Percentiles rank a stretch among this genome's conserved stretches.
phyloP scores from a whole-genome alignment of 1,284 basidiomycete genomes.

The Malassezia vespertilionis region DNA sequence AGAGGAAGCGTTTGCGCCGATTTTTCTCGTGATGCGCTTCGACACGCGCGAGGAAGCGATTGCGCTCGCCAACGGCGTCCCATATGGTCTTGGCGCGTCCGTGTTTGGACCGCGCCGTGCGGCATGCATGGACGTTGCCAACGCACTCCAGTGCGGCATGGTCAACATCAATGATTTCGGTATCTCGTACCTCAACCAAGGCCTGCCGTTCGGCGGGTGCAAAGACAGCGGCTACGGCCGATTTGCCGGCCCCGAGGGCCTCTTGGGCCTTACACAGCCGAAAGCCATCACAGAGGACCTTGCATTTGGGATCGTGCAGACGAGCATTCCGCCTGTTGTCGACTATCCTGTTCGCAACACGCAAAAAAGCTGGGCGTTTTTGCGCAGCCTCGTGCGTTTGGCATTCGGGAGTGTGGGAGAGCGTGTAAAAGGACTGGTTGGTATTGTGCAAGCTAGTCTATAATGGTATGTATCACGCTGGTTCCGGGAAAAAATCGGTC shows the following conservation, averaged over 20 bases:
- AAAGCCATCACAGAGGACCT: conserved; percentile 78
- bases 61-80: conserved; percentile 74
- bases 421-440: not conserved
- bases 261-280: conserved; percentile 69
- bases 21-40: conserved; percentile 41
- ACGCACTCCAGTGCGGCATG: conserved; percentile 79
- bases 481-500: conserved; percentile 17
- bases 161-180: conserved; percentile 81
- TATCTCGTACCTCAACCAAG: conserved; percentile 80
- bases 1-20: conserved; percentile 38
- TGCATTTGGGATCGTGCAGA: conserved; percentile 69
- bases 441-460: not conserved
- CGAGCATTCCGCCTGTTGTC: conserved; percentile 60
- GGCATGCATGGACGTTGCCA: conserved; percentile 66
- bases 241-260: conserved; percentile 67
- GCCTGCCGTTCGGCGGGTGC: conserved; percentile 81
- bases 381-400: conserved; percentile 11
- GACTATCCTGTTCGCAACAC: conserved; percentile 41
- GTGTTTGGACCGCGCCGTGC: conserved; percentile 77
- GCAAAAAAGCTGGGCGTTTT: conserved; percentile 12
- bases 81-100: conserved; percentile 83
- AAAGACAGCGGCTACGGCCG: conserved; percentile 52
- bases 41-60: conserved; percentile 65
- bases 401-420: conserved; percentile 8
- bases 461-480: not conserved